Evolutionary conservation across 768 basidiomycete genomes (phyloP).

Genomic region (Pleurotus citrinopileatus): DNA sequence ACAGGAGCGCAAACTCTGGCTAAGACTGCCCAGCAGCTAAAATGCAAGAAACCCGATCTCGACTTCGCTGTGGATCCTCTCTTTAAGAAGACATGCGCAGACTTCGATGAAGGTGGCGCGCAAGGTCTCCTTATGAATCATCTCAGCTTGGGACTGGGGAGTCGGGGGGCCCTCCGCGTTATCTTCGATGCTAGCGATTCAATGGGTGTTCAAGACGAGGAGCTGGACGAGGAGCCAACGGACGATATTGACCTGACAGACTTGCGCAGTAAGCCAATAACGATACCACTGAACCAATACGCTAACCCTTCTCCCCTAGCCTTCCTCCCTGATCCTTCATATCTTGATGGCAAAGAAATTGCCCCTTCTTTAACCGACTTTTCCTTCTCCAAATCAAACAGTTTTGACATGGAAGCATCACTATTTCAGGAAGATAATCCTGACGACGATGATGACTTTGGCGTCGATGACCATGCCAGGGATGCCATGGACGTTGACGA

Average conservation of each 20-base stretch:
- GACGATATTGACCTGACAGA: constrained; percentile 64
- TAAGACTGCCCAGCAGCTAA: constrained; percentile 76
- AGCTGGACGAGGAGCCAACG: constrained; percentile 67
- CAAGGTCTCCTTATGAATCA: constrained; percentile 97
- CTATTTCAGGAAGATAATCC: constrained; percentile 57
- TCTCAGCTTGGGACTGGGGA: constrained; percentile 70
- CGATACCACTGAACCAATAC: neutral
- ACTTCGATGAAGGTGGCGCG: constrained; percentile 98
- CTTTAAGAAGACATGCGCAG: constrained; percentile 96
- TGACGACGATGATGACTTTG: constrained; percentile 34
- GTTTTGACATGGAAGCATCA: constrained; percentile 55
- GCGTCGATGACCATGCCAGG: constrained; percentile 33
- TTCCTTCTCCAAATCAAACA: constrained; percentile 69
- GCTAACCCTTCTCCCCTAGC: constrained; percentile 23
- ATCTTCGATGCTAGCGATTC: constrained; percentile 97
- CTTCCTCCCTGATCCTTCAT: constrained; percentile 69
- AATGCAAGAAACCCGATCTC: constrained; percentile 90
- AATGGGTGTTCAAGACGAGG: constrained; percentile 78
- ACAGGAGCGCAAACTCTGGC: constrained; percentile 85
- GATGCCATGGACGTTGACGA: constrained; percentile 37
- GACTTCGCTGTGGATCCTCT: constrained; percentile 96
- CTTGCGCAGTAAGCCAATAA: constrained; percentile 49
- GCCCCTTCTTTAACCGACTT: constrained; percentile 81
- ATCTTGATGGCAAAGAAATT: constrained; percentile 68
- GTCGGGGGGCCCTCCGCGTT: constrained; percentile 81